A percentile compares a stretch with the other conserved stretches of the same genome.
Evolutionary conservation across 2,329 filamentous ascomycete genomes (phyloP).

Genomic region (Cladosporium sp.): DNA sequence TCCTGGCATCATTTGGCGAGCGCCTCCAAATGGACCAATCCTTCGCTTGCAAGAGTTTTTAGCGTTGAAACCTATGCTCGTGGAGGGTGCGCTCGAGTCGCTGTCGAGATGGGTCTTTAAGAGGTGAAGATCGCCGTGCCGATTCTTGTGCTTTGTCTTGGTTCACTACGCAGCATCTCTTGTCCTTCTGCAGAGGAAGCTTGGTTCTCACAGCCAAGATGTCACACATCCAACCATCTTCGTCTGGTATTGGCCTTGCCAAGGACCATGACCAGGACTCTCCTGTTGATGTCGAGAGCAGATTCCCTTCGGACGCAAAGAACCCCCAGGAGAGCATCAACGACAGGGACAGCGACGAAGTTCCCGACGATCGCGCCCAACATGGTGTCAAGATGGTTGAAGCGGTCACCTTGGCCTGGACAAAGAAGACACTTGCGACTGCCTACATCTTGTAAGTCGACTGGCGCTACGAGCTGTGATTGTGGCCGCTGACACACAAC

Average conservation of each 20-base stretch:
- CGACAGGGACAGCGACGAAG: slow-evolving; percentile 6
- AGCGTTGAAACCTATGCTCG: slow-evolving; percentile 1
- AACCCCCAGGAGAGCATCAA: not conserved
- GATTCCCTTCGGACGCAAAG: slow-evolving; percentile 13
- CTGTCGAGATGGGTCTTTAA: slow-evolving; percentile 6
- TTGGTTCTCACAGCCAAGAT: slow-evolving; percentile 18
- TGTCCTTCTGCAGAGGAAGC: slow-evolving; percentile 8
- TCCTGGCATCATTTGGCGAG: slow-evolving; percentile 18
- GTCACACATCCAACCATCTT: slow-evolving; percentile 8
- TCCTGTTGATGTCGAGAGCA: not conserved
- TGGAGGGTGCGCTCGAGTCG: slow-evolving; percentile 7
- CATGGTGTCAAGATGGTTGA: slow-evolving; percentile 44
- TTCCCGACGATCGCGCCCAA: slow-evolving; percentile 1
- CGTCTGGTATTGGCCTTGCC: not conserved
- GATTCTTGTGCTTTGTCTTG: slow-evolving; percentile 10
- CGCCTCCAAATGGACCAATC: slow-evolving; percentile 1
- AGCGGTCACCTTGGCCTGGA: slow-evolving; percentile 46
- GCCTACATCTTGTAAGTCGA: slow-evolving; percentile 43
- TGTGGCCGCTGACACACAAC: not conserved
- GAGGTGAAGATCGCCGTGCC: slow-evolving; percentile 18
- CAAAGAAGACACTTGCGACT: slow-evolving; percentile 39
- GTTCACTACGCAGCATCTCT: slow-evolving; percentile 5
- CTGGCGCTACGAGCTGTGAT: not conserved
- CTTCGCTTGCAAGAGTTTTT: slow-evolving; percentile 15
- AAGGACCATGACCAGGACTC: not conserved